Evolutionary conservation across 371 early-diverging fungal genomes (phyloP), one percentile per base, ranked within the genome.

Genomic region (Saksenaea oblongispora): DNA sequence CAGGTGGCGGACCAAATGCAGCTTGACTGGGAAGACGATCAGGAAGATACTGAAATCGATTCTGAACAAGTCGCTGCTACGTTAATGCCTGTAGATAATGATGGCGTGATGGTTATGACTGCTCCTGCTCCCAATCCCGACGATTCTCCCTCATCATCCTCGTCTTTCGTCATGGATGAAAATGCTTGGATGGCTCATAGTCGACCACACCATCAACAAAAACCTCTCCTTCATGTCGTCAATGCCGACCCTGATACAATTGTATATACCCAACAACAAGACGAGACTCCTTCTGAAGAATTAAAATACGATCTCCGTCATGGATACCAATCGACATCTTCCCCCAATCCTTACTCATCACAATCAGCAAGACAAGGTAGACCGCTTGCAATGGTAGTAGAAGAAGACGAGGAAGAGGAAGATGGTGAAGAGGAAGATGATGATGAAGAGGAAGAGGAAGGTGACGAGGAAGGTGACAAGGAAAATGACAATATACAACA

Each of bases 101-200:
- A 70, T 18, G 73, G 58, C 37, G 39, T 36, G 28, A 41, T 39
- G 41, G 28, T 71, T 9, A 73, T 76, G 67, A 66, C 69, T 55
- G 74, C 76, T 3, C 58, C 73, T 0, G 73, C 73, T 7, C 72
- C 73, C 10, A 61, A 71, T 51, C 55, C 58, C 1, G 62, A 68
- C 24, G 64, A 66, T 42, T 26, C 58, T 34, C 13, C 28, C 15
- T 9, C 37, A 3, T 56, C 39, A 14, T 26, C 57, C 3, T 37
- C 63, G 11, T 63, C 70, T 5, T 10, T 69, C 1, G 51, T 73
- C 17, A 76, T 80, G 68, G 77, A 80, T 69, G 80, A 80, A 57
- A 75, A 77, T 59, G 68, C 69, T 34, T 80, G 80, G 80, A 75
- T 80, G 80, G 69, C 71, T 1, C 65, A 70, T 26, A 68, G 70